phyloP scores from a whole-genome alignment of 2,329 filamentous ascomycete genomes.

The Aspergillus ustus region DNA sequence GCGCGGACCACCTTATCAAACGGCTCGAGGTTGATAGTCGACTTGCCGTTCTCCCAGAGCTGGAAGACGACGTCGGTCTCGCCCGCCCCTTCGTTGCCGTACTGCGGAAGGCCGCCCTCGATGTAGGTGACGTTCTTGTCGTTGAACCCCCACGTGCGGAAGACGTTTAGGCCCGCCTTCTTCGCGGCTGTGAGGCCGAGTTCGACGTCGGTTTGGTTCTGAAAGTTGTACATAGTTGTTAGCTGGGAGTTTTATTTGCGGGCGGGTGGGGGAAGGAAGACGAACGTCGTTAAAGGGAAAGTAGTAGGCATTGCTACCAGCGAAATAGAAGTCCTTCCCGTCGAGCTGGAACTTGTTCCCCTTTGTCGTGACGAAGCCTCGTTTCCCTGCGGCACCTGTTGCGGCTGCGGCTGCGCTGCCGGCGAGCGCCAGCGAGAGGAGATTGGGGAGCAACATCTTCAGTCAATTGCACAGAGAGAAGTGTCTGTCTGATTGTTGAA shows the following conservation, averaged over 20 bases:
- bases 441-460: constrained; percentile 4
- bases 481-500: neutral
- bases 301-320: constrained; percentile 22
- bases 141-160: constrained; percentile 25
- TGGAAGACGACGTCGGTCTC: constrained; percentile 21
- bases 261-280: neutral
- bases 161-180: constrained; percentile 17
- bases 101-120: constrained; percentile 17
- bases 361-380: constrained; percentile 20
- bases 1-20: constrained; percentile 24
- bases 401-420: neutral
- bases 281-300: constrained; percentile 21
- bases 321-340: constrained; percentile 22
- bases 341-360: constrained; percentile 22
- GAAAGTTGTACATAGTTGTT: too few relatives aligned
- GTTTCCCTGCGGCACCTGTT: neutral
- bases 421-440: constrained; percentile 7
- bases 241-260: neutral
- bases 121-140: constrained; percentile 18
- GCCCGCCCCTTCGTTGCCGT: constrained; percentile 20
- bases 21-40: constrained; percentile 18
- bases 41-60: constrained; percentile 20
- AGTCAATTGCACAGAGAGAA: neutral
- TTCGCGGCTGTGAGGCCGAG: constrained; percentile 20
- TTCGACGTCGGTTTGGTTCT: constrained; percentile 24